A percentile compares a stretch with the other conserved stretches of the same genome.
These are phyloP conservation scores for Salix viminalis DNA, from an alignment of 345 rosid species.

Conservation along the genomic window DNA sequence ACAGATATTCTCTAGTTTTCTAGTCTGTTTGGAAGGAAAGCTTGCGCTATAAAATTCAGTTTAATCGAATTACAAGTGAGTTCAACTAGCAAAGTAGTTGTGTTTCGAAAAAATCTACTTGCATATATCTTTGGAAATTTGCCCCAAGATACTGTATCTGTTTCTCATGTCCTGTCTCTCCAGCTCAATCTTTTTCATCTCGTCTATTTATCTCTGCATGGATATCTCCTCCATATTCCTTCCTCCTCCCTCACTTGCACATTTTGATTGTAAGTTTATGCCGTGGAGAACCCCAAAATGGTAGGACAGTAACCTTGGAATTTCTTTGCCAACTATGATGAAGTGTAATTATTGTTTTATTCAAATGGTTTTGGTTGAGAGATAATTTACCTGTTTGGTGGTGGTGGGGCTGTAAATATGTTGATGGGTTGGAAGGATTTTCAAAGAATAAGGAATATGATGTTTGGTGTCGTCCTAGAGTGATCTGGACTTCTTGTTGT, in stretches of 20 bases:
- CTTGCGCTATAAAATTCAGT: neutral
- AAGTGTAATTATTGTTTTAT: too few species aligned
- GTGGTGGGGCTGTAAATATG: neutral
- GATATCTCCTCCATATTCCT: neutral
- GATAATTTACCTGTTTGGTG: neutral
- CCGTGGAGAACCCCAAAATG: too few species aligned
- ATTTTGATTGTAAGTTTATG: too few species aligned
- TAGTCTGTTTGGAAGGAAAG: neutral
- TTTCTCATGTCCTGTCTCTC: neutral
- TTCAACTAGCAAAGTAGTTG: neutral
- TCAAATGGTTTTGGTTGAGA: neutral
- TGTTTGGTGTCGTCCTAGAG: neutral
- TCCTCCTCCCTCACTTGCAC: too few species aligned
- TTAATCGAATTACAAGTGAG: neutral
- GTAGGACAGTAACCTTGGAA: too few species aligned
- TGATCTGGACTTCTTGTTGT: neutral
- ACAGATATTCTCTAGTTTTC: neutral
- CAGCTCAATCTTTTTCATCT: neutral
- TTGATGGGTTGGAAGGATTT: neutral
- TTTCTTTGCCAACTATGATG: too few species aligned
- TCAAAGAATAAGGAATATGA: neutral
- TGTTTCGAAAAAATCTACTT: neutral
- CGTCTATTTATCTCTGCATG: neutral
- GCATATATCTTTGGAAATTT: neutral
- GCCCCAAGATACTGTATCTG: neutral